Base-by-base conservation (phyloP, 164 flowering plant species). In the Magnolia changhungtana region DNA sequence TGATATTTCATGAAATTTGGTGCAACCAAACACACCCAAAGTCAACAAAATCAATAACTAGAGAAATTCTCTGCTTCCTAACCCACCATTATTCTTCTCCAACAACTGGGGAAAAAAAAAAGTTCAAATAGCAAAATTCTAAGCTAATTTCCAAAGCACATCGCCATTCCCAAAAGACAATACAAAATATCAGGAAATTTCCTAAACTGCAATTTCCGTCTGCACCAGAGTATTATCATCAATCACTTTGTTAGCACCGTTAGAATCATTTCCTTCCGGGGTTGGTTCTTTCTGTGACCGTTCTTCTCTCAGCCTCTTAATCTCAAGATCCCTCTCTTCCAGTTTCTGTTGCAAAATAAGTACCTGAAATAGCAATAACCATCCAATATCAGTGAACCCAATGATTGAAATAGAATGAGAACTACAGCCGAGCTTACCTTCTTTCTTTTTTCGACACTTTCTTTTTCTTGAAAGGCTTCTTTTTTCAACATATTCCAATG, bases 281-380 rank as follows among this genome's bases (percentile, higher is more conserved):
- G 50, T 61, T 37, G 8, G 20, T 27, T 72, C 80, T 74, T 79
- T 85, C 79, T 82, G 81, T 50, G 84, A 80, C 63, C 84, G 79
- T 83, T 90, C 86, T 14, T 81, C 76, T 83, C 83, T 91, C 75
- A 94, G 79, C 69, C 83, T 89, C 45, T 76, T 61, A 58, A 94
- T 71, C 72, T 89, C 92, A 0, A 71, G 67, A 70, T 94, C 97
- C 83, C 80, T 91, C 78, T 89, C 96, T 79, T 90, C 91, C 19
- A 96, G 80, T 71, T 76, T 85, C 74, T 88, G 92, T 80, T 89
- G 92, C 83, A 91, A 80, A 45, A 86, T 83, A 10, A 89, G 81
- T 55, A 86, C 96, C 99, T 96, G 87, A 76, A 77, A 45, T 20
- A 21, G 7, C 37, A 64, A 37, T 50, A 76, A 19, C 37, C 20